Conservation (phyloP, 352 stramenopile genomes). For the Pythium pyrilobum region DNA sequence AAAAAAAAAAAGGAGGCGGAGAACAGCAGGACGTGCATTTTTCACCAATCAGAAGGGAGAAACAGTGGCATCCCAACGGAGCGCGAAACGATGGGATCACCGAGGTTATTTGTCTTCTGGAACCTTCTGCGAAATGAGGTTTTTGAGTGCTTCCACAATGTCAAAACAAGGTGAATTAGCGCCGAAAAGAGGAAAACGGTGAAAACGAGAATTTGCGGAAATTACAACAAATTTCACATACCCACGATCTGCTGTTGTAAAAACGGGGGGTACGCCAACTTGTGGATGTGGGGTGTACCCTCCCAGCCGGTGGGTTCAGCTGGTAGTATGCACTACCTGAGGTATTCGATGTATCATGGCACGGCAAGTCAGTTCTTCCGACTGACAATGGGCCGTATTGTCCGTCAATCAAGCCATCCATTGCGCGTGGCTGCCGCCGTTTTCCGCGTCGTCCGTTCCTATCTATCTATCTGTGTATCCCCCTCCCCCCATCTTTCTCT, state of each 20-base stretch:
- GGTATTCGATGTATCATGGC: constrained; percentile 17
- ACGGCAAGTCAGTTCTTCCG: constrained; percentile 11
- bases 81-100: too few species aligned
- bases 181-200: not conserved
- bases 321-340: constrained; percentile 13
- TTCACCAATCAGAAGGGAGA: constrained; percentile 14
- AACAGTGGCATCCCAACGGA: constrained; percentile 2
- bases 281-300: too few species aligned
- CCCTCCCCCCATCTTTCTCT: not conserved
- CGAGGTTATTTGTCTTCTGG: constrained; percentile 25
- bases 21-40: not conserved
- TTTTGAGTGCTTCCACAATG: not conserved
- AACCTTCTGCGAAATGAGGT: constrained; percentile 24
- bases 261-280: constrained; percentile 1
- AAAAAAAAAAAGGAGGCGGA: not conserved
- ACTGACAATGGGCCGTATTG: not conserved
- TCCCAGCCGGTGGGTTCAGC: constrained; percentile 11
- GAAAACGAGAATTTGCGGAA: not conserved
- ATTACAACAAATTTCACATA: not conserved
- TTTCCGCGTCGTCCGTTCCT: too few species aligned
- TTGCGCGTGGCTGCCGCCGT: too few species aligned
- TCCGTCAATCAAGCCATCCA: too few species aligned
- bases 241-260: constrained; percentile 5
- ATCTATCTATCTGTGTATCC: too few species aligned
- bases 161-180: constrained; percentile 10